phyloP scores from a whole-genome alignment of 306 rosid genomes.

The Quillaja saponaria region DNA sequence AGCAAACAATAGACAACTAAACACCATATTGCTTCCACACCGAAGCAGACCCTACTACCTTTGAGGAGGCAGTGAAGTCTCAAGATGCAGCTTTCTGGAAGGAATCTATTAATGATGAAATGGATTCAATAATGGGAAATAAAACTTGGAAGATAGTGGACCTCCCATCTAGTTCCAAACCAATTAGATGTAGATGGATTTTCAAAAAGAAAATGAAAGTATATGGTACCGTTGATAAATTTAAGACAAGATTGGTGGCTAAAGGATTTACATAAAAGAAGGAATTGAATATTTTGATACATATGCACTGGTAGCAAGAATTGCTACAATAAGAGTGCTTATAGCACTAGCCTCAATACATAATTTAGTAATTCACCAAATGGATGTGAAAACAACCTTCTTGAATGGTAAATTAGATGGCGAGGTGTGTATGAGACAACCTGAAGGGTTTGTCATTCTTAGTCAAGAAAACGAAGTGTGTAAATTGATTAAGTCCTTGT shows the following conservation, averaged over 20 bases:
- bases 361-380: no score
- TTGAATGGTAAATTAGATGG: background rate
- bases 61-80: background rate
- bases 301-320: background rate
- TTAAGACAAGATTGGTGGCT: background rate
- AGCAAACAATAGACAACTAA: background rate
- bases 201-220: background rate
- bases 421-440: background rate
- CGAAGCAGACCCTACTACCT: background rate
- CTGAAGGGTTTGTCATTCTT: background rate
- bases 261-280: background rate
- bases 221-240: background rate
- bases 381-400: no score
- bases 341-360: background rate
- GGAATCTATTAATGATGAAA: constrained; percentile 5
- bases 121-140: background rate
- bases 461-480: background rate
- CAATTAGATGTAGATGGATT: background rate
- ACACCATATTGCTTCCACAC: background rate
- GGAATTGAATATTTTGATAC: background rate
- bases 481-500: no score
- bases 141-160: background rate
- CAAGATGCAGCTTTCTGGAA: constrained; percentile 3
- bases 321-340: background rate
- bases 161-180: background rate